phyloP scores from a whole-genome alignment of 768 basidiomycete species.

The Hericium erinaceus region DNA sequence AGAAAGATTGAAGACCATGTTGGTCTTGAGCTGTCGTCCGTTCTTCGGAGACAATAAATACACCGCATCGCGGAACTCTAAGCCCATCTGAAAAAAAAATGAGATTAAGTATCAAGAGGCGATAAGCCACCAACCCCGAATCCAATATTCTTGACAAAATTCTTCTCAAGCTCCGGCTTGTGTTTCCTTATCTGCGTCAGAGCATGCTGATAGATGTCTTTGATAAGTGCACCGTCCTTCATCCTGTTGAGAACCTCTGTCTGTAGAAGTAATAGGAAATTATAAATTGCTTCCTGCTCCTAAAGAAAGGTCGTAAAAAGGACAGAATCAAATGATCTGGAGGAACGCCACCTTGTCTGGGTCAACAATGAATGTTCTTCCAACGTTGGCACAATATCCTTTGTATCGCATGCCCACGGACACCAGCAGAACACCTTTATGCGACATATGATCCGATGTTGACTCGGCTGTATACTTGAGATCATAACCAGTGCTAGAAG shows the following conservation, averaged over 20 bases:
- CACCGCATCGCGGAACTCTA: slow-evolving; percentile 87
- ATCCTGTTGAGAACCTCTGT: slow-evolving; percentile 64
- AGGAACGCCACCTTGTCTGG: slow-evolving; percentile 60
- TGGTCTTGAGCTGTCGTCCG: slow-evolving; percentile 51
- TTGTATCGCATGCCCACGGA: slow-evolving; percentile 88
- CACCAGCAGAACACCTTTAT: slow-evolving; percentile 83
- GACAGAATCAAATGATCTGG: neutral
- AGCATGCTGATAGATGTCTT: slow-evolving; percentile 79
- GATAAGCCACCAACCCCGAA: slow-evolving; percentile 56
- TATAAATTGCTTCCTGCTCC: slow-evolving; percentile 90
- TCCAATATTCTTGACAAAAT: slow-evolving; percentile 84
- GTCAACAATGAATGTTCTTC: slow-evolving; percentile 91
- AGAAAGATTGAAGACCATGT: slow-evolving; percentile 80
- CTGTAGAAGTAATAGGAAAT: slow-evolving; percentile 69
- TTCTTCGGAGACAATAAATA: slow-evolving; percentile 84
- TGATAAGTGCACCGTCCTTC: slow-evolving; percentile 66
- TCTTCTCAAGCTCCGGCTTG: slow-evolving; percentile 71
- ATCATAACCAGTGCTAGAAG: slow-evolving; percentile 78
- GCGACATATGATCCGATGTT: slow-evolving; percentile 69
- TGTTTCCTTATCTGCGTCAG: slow-evolving; percentile 63
- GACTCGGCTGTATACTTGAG: slow-evolving; percentile 82
- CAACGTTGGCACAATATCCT: slow-evolving; percentile 87
- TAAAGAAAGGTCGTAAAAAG: slow-evolving; percentile 23
- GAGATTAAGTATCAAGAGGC: neutral
- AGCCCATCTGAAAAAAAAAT: slow-evolving; percentile 57